Percentiles rank a stretch among this genome's conserved stretches.
These are phyloP conservation scores for Pyrenopolyporus hunteri DNA, from an alignment of 495 filamentous ascomycete genomes.

Conservation along the genomic window DNA sequence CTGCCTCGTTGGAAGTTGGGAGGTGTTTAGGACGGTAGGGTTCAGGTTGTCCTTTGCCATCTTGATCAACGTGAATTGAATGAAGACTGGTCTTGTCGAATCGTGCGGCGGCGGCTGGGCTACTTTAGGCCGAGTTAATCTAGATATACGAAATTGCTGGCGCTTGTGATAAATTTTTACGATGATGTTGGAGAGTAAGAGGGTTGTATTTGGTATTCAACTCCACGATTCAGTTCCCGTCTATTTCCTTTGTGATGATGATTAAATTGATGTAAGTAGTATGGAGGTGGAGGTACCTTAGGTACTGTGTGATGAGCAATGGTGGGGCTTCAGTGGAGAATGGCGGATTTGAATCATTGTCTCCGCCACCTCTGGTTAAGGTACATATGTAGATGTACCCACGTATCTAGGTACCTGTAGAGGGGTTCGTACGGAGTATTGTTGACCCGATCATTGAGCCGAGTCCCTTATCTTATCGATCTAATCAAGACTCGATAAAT, in stretches of 20 bases:
- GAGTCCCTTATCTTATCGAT: conserved; percentile 34
- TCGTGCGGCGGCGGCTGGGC: too few relatives aligned
- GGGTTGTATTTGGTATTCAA: neutral
- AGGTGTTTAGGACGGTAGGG: conserved; percentile 87
- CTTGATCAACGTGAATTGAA: conserved; percentile 5
- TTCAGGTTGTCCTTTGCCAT: conserved; percentile 78
- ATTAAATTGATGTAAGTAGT: conserved; percentile 6
- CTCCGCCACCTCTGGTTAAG: too few relatives aligned
- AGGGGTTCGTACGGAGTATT: conserved; percentile 9
- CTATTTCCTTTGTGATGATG: too few relatives aligned
- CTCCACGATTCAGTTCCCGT: neutral
- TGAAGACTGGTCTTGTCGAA: neutral
- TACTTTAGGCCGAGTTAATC: neutral
- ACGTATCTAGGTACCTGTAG: too few relatives aligned
- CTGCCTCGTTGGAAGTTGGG: conserved; percentile 85
- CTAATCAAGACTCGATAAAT: conserved; percentile 16
- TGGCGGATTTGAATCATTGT: too few relatives aligned
- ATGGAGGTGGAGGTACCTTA: neutral
- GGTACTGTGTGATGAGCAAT: neutral
- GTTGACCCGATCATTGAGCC: conserved; percentile 10
- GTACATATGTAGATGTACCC: too few relatives aligned
- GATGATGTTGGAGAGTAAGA: neutral
- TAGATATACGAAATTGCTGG: neutral
- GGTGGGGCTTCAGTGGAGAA: conserved; percentile 4
- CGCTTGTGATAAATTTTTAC: conserved; percentile 5